Evolutionary conservation across 495 filamentous ascomycete species (phyloP).

Genomic region (Aspergillus cavernicola): DNA sequence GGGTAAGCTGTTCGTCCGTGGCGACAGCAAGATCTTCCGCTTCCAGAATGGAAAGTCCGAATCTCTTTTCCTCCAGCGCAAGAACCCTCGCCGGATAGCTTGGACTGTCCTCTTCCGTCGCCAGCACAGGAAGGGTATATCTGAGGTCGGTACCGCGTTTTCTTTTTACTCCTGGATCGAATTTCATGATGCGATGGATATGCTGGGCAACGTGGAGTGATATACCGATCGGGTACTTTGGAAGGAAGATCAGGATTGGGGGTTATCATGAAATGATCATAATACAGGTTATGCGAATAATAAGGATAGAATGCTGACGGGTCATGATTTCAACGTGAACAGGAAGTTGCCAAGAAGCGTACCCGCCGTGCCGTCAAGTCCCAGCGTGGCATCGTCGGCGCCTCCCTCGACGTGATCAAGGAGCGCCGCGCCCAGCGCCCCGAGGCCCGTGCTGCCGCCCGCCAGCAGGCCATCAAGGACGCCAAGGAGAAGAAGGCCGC

Average conservation of each 20-base stretch:
- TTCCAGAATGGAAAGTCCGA: slow-evolving; percentile 99
- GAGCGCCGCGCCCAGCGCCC: slow-evolving; percentile 91
- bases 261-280: neutral
- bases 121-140: slow-evolving; percentile 99
- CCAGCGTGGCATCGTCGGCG: slow-evolving; percentile 98
- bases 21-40: slow-evolving; percentile 99
- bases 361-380: slow-evolving; percentile 96
- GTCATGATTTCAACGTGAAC: slow-evolving; percentile 28
- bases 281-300: neutral
- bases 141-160: slow-evolving; percentile 74
- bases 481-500: slow-evolving; percentile 96
- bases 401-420: slow-evolving; percentile 99
- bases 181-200: slow-evolving; percentile 10
- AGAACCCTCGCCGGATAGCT: slow-evolving; percentile 98
- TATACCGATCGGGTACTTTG: slow-evolving; percentile 4
- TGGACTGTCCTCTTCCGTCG: slow-evolving; percentile 98
- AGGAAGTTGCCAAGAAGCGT: slow-evolving; percentile 99
- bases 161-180: slow-evolving; percentile 18
- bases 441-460: slow-evolving; percentile 90
- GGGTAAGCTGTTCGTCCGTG: slow-evolving; percentile 98
- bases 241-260: slow-evolving; percentile 5
- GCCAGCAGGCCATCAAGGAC: slow-evolving; percentile 85
- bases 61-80: slow-evolving; percentile 99
- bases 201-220: neutral
- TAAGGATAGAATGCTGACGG: slow-evolving; percentile 38